Percentiles rank a stretch among this genome's conserved stretches.
Conservation (phyloP, 257 asterid genomes). For the Anisodus tanguticus region DNA sequence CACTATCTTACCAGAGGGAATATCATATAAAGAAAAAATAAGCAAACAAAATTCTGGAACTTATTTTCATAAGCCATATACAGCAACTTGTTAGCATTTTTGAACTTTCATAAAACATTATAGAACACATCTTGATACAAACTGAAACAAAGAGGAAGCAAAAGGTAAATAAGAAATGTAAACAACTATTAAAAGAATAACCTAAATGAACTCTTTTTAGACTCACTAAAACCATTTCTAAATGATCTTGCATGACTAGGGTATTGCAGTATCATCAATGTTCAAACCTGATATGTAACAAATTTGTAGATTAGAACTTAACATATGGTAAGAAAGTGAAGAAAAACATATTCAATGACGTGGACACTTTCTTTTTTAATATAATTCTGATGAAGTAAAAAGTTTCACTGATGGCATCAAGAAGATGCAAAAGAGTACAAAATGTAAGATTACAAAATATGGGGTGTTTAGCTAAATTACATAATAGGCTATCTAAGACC, state of each 20-base stretch:
- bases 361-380: not conserved
- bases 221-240: not conserved
- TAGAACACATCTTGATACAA: not conserved
- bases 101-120: not conserved
- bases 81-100: constrained; percentile 8
- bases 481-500: constrained; percentile 19
- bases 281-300: not conserved
- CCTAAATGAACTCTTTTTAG: not conserved
- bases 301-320: constrained; percentile 15
- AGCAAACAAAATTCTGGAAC: not conserved
- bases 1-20: not conserved
- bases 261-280: not conserved
- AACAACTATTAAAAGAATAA: not conserved
- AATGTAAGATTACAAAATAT: not conserved
- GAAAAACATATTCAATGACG: not conserved
- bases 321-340: constrained; percentile 12
- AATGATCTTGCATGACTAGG: not conserved
- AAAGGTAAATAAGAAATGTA: constrained; percentile 4
- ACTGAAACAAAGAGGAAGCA: constrained; percentile 22
- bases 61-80: not conserved
- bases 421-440: not conserved
- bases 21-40: not conserved
- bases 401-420: not conserved
- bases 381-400: not conserved
- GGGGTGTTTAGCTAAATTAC: not conserved